Conservation (phyloP, 306 rosid species). For the Castanea sativa region DNA sequence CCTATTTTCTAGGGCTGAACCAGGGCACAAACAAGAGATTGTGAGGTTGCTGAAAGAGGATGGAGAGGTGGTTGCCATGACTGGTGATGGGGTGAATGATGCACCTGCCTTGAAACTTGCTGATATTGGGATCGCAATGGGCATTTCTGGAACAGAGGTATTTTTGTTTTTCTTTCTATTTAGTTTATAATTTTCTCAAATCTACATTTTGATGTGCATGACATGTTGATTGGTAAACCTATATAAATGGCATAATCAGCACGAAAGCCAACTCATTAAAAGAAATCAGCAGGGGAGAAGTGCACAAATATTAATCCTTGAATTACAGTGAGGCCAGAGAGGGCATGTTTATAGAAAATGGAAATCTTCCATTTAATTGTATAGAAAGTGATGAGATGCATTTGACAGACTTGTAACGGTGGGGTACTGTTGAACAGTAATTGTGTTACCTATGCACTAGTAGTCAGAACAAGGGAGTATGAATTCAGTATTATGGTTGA, state of each 20-base stretch:
- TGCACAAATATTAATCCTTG: background rate
- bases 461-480: background rate
- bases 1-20: slow-evolving; percentile 98
- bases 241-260: background rate
- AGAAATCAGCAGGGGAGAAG: background rate
- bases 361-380: background rate
- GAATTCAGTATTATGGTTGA: background rate
- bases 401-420: background rate
- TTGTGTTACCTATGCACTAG: background rate
- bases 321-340: background rate
- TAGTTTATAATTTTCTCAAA: background rate
- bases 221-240: background rate
- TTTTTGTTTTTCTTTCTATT: slow-evolving; percentile 1
- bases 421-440: background rate
- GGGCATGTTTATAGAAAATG: background rate
- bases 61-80: slow-evolving; percentile 89
- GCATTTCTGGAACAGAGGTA: slow-evolving; percentile 98
- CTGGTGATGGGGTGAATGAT: slow-evolving; percentile 94
- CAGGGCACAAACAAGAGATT: slow-evolving; percentile 89
- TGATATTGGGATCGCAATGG: slow-evolving; percentile 98
- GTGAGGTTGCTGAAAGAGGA: slow-evolving; percentile 87
- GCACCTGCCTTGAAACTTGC: slow-evolving; percentile 98
- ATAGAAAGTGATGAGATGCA: background rate
- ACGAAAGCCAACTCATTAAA: background rate
- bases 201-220: background rate